These are phyloP conservation scores for Ophiocordyceps camponoti-rufipedis DNA, from an alignment of 2,329 filamentous ascomycete species.

Conservation along the genomic window DNA sequence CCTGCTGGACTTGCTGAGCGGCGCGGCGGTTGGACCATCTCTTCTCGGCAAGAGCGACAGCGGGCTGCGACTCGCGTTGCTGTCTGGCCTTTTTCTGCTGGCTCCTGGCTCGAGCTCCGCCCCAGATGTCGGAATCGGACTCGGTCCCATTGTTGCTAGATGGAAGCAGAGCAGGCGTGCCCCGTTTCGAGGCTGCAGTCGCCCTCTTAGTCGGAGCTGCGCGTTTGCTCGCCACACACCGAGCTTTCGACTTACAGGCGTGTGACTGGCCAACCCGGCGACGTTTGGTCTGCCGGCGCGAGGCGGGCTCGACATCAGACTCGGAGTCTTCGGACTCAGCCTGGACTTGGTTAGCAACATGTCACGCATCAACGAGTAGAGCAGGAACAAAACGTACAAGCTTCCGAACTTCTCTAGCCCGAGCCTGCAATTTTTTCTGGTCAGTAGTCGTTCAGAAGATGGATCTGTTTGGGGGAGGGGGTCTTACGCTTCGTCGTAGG, in stretches of 20 bases:
- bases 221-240: not conserved
- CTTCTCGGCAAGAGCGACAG: conserved; percentile 57
- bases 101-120: conserved; percentile 52
- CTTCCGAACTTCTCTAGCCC: conserved; percentile 38
- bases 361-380: not conserved
- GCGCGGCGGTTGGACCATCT: conserved; percentile 82
- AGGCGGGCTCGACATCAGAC: conserved; percentile 45
- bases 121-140: conserved; percentile 62
- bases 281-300: conserved; percentile 45
- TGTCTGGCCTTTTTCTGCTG: conserved; percentile 62
- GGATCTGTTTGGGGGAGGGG: conserved; percentile 4
- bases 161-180: conserved; percentile 34
- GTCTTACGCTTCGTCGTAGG: conserved; percentile 71
- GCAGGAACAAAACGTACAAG: conserved; percentile 23
- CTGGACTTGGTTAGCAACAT: conserved; percentile 10
- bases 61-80: conserved; percentile 48
- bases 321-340: conserved; percentile 45
- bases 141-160: conserved; percentile 39
- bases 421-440: conserved; percentile 21
- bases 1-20: conserved; percentile 51
- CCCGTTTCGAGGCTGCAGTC: conserved; percentile 37
- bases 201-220: not conserved
- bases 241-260: conserved; percentile 30
- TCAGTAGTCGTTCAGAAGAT: conserved; percentile 12
- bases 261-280: conserved; percentile 48